These are phyloP conservation scores for Candida sanyaensis DNA, from an alignment of 1,139 yeast genomes.

Conservation along the genomic window DNA sequence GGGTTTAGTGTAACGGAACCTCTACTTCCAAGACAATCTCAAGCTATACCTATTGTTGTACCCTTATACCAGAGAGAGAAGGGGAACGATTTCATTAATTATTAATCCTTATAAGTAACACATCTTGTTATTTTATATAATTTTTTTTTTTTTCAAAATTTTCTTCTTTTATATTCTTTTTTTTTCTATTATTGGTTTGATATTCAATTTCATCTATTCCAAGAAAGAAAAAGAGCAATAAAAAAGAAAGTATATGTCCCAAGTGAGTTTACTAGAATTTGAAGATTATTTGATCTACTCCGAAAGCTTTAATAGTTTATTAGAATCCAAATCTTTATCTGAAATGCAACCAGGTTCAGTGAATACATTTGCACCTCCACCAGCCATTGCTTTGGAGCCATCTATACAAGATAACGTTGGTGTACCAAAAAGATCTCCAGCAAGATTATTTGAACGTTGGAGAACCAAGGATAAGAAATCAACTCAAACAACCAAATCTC, in stretches of 20 bases:
- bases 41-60: background rate
- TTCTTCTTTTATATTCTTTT: background rate
- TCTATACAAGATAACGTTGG: slow-evolving; percentile 3
- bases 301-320: slow-evolving; percentile 1
- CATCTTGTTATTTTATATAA: background rate
- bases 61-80: background rate
- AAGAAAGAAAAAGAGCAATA: background rate
- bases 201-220: background rate
- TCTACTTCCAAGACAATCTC: too few relatives aligned
- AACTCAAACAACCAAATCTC: background rate
- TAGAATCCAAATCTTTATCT: background rate
- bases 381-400: background rate
- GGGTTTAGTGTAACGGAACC: too few relatives aligned
- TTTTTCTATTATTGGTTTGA: background rate
- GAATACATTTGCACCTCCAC: slow-evolving; percentile 3
- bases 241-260: slow-evolving; percentile 5
- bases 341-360: background rate
- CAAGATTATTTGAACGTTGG: slow-evolving; percentile 15
- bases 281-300: slow-evolving; percentile 12
- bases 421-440: slow-evolving; percentile 23
- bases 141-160: background rate
- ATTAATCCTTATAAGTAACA: background rate
- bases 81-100: background rate
- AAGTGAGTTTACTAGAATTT: slow-evolving; percentile 6
- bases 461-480: slow-evolving; percentile 1